A percentile compares a stretch with the other conserved stretches of the same genome.
Evolutionary conservation across 1,284 basidiomycete genomes (phyloP).

Genomic region (Rhodotorula mucilaginosa): DNA sequence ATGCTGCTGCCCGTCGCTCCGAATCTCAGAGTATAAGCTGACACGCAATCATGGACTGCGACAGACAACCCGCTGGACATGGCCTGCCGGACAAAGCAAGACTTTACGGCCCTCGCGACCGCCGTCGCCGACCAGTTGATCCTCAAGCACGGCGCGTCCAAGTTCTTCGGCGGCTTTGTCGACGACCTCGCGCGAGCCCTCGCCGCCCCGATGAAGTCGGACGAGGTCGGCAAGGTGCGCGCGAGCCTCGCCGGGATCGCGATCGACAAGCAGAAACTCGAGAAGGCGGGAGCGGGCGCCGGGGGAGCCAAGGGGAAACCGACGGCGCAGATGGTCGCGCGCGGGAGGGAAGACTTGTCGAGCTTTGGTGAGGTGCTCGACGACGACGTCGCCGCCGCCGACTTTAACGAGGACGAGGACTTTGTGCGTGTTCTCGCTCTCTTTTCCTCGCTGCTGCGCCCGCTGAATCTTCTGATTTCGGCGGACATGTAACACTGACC

Average conservation of each 20-base stretch:
- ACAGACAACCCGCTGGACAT: conserved; percentile 31
- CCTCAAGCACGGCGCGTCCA: conserved; percentile 72
- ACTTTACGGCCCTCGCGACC: conserved; percentile 70
- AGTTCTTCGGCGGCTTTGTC: conserved; percentile 74
- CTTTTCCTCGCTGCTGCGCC: neutral
- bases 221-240: conserved; percentile 83
- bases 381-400: conserved; percentile 33
- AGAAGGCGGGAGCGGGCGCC: conserved; percentile 52
- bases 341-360: conserved; percentile 37
- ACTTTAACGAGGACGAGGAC: conserved; percentile 38
- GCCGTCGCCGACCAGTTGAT: conserved; percentile 69
- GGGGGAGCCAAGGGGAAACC: conserved; percentile 31
- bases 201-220: conserved; percentile 71
- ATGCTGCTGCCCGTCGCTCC: neutral
- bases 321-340: conserved; percentile 24
- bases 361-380: conserved; percentile 42
- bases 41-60: neutral
- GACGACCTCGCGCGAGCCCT: conserved; percentile 75
- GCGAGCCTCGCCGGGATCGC: conserved; percentile 76
- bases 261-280: conserved; percentile 91
- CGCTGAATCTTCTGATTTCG: neutral
- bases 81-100: conserved; percentile 73
- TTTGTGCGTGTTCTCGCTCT: conserved; percentile 33
- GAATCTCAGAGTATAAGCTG: neutral
- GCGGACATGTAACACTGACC: neutral